phyloP scores from a whole-genome alignment of 2,329 filamentous ascomycete species.

The Rosellinia necatrix region DNA sequence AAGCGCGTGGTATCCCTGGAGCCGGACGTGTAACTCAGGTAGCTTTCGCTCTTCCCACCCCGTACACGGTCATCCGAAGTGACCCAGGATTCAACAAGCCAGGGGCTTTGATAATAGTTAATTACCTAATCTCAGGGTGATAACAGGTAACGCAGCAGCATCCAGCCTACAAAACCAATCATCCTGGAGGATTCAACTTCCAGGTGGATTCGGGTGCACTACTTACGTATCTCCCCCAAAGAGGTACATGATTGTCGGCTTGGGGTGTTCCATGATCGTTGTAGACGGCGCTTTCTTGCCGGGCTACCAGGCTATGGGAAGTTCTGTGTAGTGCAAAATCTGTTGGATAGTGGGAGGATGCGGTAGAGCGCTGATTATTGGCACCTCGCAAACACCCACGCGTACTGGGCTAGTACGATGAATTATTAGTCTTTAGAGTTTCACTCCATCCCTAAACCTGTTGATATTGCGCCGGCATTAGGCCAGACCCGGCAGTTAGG shows the following conservation, averaged over 20 bases:
- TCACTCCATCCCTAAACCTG: slow-evolving; percentile 2
- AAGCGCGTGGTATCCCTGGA: slow-evolving; percentile 57
- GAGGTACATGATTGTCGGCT: no score
- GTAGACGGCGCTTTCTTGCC: background rate
- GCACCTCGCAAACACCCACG: background rate
- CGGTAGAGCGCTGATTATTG: background rate
- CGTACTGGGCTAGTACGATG: background rate
- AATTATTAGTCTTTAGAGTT: background rate
- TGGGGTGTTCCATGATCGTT: no score
- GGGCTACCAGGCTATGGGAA: background rate
- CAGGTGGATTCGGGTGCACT: background rate
- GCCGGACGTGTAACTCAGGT: slow-evolving; percentile 44
- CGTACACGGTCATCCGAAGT: slow-evolving; percentile 77
- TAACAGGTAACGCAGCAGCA: background rate
- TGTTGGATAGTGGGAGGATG: no score
- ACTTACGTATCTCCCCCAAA: slow-evolving; percentile 49
- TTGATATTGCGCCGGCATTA: no score
- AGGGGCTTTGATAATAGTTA: slow-evolving; percentile 53
- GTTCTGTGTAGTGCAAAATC: background rate
- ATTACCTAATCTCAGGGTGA: background rate
- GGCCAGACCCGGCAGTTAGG: background rate
- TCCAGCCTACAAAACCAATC: no score
- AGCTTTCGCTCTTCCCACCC: slow-evolving; percentile 68
- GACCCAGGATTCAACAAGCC: slow-evolving; percentile 66
- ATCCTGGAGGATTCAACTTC: background rate